Base-by-base conservation (phyloP, 768 basidiomycete species). In the Tulasnella sp. region DNA sequence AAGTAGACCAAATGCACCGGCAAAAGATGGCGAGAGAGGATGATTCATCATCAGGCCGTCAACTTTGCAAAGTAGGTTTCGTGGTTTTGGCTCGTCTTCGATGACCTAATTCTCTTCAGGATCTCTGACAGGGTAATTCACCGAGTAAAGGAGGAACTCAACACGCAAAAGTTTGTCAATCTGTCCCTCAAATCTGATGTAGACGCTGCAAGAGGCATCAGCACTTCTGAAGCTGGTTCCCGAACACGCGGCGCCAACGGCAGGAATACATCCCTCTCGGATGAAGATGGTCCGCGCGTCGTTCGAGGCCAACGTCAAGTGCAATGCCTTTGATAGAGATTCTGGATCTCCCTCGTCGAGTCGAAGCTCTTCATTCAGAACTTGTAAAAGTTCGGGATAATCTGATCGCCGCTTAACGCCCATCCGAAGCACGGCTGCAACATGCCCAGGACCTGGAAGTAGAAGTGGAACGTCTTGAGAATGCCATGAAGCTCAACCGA, bases 41-140 rank as follows among this genome's bases (percentile, higher is more conserved):
- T 41, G 93, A 96, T 61, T 98, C n/a, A 99, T 65, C 85, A 91
- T 61, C 78, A 92, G 45, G 93, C 95, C 12, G 92, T 98, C 49
- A 85, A 90, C 63, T 96, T 95, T 67, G 91, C 96, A 59, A 98
- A 96, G 87, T 88, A 64, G 69, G 81, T 66, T 13, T 27, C 24
- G 15, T 29, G 28, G 4, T 53, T 2, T 8, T 4, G 16, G 19
- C n/a, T n/a, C n/a, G n/a, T n/a, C n/a, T n/a, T n/a, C n/a, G 53
- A 24, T 41, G 16, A 56, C 57, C 31, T 45, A n/a, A n/a, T n/a
- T n/a, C n/a, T n/a, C 55, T 53, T 20, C 62, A 90, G 87, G 74
- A 89, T 89, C 39, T 96, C 92, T 1, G 95, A 98, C 66, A 95
- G 92, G 69, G 90, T 98, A 79, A 84, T 96, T 72, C 79, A 90